These are phyloP conservation scores for Backusella psychrophila DNA, from an alignment of 192 early-diverging fungal genomes.

Conservation along the genomic window DNA sequence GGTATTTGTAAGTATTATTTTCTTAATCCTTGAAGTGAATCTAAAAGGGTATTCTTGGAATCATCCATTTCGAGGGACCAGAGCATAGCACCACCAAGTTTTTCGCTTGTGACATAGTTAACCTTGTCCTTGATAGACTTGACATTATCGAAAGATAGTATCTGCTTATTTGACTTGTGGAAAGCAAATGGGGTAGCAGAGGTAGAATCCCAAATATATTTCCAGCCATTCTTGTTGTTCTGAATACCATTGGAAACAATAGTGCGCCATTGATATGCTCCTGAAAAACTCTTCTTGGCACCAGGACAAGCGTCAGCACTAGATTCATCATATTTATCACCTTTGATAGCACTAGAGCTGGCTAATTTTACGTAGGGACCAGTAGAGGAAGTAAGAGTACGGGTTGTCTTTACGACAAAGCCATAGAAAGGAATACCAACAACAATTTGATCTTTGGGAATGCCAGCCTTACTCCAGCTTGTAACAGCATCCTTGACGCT, in stretches of 20 bases:
- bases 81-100: slow-evolving; percentile 63
- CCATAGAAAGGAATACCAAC: slow-evolving; percentile 48
- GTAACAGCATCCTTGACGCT: slow-evolving; percentile 14
- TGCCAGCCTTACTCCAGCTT: slow-evolving; percentile 33
- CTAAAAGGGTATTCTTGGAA: not conserved
- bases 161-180: slow-evolving; percentile 48
- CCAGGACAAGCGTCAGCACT: slow-evolving; percentile 27
- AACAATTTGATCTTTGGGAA: slow-evolving; percentile 32
- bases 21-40: slow-evolving; percentile 1
- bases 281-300: slow-evolving; percentile 19
- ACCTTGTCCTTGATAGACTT: slow-evolving; percentile 52
- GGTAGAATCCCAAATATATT: slow-evolving; percentile 64
- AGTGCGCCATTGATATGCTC: slow-evolving; percentile 31
- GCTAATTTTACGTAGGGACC: not conserved
- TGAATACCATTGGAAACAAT: slow-evolving; percentile 7
- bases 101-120: slow-evolving; percentile 47
- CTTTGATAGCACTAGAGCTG: slow-evolving; percentile 12
- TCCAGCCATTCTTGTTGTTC: slow-evolving; percentile 37
- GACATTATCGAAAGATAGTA: slow-evolving; percentile 74
- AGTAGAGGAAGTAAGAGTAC: not conserved
- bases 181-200: slow-evolving; percentile 73
- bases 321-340: slow-evolving; percentile 33
- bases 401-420: not conserved
- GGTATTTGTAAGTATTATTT: not conserved
- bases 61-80: slow-evolving; percentile 47